phyloP scores from a whole-genome alignment of 2,329 filamentous ascomycete species.

The Cryoendolithus antarcticus region DNA sequence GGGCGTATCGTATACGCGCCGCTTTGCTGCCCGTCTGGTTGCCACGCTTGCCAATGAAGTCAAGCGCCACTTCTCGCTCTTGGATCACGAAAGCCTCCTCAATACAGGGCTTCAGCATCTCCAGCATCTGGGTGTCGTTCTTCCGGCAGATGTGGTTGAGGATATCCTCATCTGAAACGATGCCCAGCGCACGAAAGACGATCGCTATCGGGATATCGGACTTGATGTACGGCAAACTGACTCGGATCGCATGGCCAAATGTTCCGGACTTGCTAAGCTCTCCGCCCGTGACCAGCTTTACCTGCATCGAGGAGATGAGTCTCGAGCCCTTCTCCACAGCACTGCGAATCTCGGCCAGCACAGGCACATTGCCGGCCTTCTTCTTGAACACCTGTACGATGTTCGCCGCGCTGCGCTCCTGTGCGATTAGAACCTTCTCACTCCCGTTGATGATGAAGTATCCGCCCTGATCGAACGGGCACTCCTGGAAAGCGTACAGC shows the following conservation, averaged over 20 bases:
- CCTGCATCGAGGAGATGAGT: conserved; percentile 80
- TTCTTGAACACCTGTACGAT: conserved; percentile 99
- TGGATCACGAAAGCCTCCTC: conserved; percentile 96
- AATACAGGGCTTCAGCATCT: conserved; percentile 93
- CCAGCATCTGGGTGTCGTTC: conserved; percentile 90
- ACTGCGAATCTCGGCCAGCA: conserved; percentile 90
- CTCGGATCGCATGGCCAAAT: conserved; percentile 79
- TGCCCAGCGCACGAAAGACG: conserved; percentile 87
- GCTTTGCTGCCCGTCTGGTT: conserved; percentile 64
- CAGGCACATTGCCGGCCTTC: conserved; percentile 84
- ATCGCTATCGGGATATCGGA: conserved; percentile 85
- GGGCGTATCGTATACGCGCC: conserved; percentile 81
- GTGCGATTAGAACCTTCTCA: conserved; percentile 95
- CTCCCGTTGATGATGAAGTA: conserved; percentile 99
- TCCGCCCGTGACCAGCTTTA: conserved; percentile 57
- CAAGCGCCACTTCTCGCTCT: conserved; percentile 83
- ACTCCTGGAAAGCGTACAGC: conserved; percentile 86
- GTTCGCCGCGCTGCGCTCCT: conserved; percentile 93
- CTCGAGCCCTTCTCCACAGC: conserved; percentile 92
- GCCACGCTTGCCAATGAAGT: conserved; percentile 90
- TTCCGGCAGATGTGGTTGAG: conserved; percentile 94
- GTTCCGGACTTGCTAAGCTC: conserved; percentile 47
- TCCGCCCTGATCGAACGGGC: conserved; percentile 93
- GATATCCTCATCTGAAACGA: conserved; percentile 96
- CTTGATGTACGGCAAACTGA: conserved; percentile 87